phyloP scores from a whole-genome alignment of 2,329 filamentous ascomycete genomes.

The Verticillium nubilum region DNA sequence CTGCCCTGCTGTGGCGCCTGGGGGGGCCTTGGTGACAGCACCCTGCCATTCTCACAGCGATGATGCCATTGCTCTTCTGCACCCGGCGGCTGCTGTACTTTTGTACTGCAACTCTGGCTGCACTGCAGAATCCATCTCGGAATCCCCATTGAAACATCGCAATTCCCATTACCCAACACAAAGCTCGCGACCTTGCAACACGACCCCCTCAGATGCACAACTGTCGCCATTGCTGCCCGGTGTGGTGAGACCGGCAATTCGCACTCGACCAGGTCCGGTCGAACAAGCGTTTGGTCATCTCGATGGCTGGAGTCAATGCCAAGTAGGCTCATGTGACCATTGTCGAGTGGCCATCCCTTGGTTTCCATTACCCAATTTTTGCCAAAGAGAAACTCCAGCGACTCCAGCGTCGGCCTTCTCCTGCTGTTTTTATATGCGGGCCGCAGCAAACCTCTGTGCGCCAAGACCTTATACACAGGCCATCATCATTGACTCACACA shows the following conservation, averaged over 20 bases:
- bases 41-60: not conserved
- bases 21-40: not conserved
- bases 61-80: not conserved
- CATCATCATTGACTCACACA: not conserved
- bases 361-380: constrained; percentile 46
- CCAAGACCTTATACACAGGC: constrained; percentile 4
- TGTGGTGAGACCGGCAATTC: constrained; percentile 1
- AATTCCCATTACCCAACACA: constrained; percentile 23
- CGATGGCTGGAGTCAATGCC: not conserved
- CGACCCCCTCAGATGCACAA: not conserved
- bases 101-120: not conserved
- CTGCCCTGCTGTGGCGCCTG: not conserved
- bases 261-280: not conserved
- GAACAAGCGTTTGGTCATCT: not conserved
- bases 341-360: constrained; percentile 31
- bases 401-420: not conserved
- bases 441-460: constrained; percentile 6
- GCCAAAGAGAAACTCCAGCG: constrained; percentile 10
- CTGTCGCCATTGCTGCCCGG: not conserved
- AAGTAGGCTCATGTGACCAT: constrained; percentile 26
- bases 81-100: not conserved
- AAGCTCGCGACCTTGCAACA: not conserved
- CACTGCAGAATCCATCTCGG: not conserved
- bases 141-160: not conserved
- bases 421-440: constrained; percentile 14